Conservation (phyloP, 805 yeast genomes). For the Grigorovia jiainica region DNA sequence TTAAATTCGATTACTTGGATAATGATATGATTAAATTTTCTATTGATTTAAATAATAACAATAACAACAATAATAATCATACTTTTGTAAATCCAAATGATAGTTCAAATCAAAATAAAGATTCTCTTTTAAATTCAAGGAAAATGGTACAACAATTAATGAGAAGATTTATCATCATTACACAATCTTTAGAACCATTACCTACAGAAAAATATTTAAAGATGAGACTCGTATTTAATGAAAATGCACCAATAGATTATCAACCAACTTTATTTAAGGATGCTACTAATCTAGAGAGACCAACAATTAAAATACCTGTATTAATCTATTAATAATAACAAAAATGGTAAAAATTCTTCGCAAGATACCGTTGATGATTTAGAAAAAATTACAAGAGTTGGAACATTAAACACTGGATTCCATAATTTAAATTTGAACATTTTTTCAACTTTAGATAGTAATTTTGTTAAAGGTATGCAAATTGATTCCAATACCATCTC, state of each 20-base stretch:
- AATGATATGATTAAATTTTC: conserved; percentile 16
- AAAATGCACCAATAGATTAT: conserved; percentile 36
- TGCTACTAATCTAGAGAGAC: conserved; percentile 30
- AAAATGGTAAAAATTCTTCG: not conserved
- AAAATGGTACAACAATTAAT: conserved; percentile 39
- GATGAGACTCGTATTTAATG: conserved; percentile 42
- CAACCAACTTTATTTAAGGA: conserved; percentile 43
- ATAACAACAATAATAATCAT: conserved; percentile 25
- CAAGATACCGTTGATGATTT: conserved; percentile 1
- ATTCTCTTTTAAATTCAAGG: conserved; percentile 32
- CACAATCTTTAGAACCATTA: conserved; percentile 44
- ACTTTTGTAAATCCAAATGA: conserved; percentile 18
- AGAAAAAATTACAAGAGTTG: conserved; percentile 19
- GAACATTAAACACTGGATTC: conserved; percentile 25
- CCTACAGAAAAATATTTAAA: conserved; percentile 40
- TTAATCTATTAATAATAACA: conserved; percentile 1
- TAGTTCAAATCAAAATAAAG: conserved; percentile 7
- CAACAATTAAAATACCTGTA: conserved; percentile 27
- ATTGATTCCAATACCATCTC: conserved; percentile 8
- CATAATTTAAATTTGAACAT: conserved; percentile 28
- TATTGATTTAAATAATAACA: conserved; percentile 17
- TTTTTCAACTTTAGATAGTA: conserved; percentile 14
- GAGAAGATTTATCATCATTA: conserved; percentile 41
- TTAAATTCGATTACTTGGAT: conserved; percentile 36
- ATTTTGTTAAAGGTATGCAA: not conserved